Base-by-base conservation (phyloP, 2,329 filamentous ascomycete genomes). In the Ophiostoma quercus region DNA sequence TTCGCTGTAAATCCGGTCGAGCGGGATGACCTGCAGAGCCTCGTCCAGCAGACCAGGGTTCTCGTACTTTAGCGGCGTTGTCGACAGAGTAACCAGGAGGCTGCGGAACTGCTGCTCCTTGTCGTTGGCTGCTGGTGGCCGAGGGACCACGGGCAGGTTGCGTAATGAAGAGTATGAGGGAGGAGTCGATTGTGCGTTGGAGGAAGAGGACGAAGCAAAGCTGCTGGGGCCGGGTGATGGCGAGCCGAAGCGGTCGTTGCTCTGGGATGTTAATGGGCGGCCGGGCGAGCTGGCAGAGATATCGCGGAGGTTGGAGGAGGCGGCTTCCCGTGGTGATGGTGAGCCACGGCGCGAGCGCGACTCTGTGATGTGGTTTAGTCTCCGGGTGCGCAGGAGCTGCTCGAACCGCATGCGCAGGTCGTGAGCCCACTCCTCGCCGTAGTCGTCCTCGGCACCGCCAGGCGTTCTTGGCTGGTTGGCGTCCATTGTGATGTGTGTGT, bases 31-130 rank as follows among this genome's bases (percentile, higher is more conserved):
- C 72, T 91, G 88, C 22, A 99, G 82, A 4, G 94, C 95, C 79
- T 98, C 94, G 77, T 99, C 95, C 68, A 99, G 83, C 12, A 98
- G 82, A 47, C 95, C 95, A 0, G 95, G 94, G 79, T 99, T 98
- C 80, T 99, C 95, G 82, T 96, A 99, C 78, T 94, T 95, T 25
- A 90, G 91, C 22, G 95, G 95, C 65, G 93, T 97, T 71, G 91
- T 85, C 19, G 94, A 97, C 25, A 98, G 81, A 25, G 92, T 92
- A 74, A 96, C 86, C 63, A 98, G 85, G 72, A 96, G 86, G 79
- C 90, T 96, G 75, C 90, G 86, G 75, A 94, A 93, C 75, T 91
- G 92, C 72, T 91, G 84, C 25, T 85, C 83, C 69, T 85, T 81
- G 78, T 94, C 91, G 76, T 80, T 78, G 11, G 83, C 76, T 51